phyloP scores from a whole-genome alignment of 352 stramenopile genomes.

The Globisporangium spiculum region DNA sequence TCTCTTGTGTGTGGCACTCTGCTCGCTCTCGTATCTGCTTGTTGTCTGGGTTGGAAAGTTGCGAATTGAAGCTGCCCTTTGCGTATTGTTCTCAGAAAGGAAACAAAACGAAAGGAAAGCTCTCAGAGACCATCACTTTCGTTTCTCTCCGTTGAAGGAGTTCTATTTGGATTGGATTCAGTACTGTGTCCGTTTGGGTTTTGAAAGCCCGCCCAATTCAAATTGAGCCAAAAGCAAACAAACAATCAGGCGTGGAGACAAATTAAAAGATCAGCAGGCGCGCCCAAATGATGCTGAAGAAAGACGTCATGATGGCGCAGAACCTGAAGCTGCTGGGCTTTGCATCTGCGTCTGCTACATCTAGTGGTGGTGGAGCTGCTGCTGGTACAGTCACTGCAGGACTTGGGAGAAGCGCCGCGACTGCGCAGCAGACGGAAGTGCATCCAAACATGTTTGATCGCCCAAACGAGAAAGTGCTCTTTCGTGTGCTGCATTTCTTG shows the following conservation, averaged over 20 bases:
- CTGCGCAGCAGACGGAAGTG: conserved; percentile 15
- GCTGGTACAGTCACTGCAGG: background rate
- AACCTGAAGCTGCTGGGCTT: conserved; percentile 47
- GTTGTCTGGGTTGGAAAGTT: conserved; percentile 5
- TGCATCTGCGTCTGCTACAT: background rate
- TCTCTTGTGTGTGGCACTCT: background rate
- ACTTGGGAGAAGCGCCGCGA: background rate
- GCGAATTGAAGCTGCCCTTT: background rate
- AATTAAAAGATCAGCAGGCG: background rate
- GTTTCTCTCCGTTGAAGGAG: background rate
- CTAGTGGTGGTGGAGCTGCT: background rate
- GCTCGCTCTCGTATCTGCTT: background rate
- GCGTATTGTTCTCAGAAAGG: conserved; percentile 1
- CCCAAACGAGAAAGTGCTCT: conserved; percentile 57
- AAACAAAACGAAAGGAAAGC: background rate
- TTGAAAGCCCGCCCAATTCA: background rate
- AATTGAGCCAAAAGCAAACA: background rate
- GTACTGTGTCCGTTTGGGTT: conserved; percentile 11
- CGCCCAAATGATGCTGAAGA: conserved; percentile 20
- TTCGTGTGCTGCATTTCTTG: conserved; percentile 43
- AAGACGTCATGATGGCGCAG: conserved; percentile 46
- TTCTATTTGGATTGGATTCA: conserved; percentile 17
- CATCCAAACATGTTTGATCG: conserved; percentile 42
- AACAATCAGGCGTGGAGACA: background rate
- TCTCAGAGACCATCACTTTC: conserved; percentile 33